phyloP scores from a whole-genome alignment of 768 basidiomycete species.

The Obba rivulosa region DNA sequence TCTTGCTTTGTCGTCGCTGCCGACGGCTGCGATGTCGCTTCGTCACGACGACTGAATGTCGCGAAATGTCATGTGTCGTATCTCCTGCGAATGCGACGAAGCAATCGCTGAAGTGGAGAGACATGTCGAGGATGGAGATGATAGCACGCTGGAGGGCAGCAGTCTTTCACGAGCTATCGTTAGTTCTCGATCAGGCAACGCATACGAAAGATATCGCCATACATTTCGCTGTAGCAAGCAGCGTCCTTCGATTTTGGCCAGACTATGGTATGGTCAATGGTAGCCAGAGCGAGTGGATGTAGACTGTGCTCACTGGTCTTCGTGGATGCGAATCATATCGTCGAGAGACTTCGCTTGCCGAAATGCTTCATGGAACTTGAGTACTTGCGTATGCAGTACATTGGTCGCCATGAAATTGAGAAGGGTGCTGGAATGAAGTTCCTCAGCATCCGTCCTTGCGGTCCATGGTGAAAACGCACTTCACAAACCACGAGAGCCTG shows the following conservation, averaged over 20 bases:
- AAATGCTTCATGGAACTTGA: constrained; percentile 54
- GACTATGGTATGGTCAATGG: constrained; percentile 30
- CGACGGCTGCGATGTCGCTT: constrained; percentile 61
- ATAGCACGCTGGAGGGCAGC: constrained; percentile 60
- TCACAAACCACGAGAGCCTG: constrained; percentile 79
- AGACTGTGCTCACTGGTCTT: constrained; percentile 52
- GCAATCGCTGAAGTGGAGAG: constrained; percentile 60
- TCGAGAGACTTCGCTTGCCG: constrained; percentile 58
- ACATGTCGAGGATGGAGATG: constrained; percentile 67
- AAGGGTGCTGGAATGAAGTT: constrained; percentile 50
- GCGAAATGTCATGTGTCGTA: constrained; percentile 49
- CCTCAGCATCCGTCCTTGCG: too few relatives aligned
- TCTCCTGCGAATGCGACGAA: constrained; percentile 59
- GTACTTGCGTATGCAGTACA: constrained; percentile 62
- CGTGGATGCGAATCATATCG: constrained; percentile 67
- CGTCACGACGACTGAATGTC: constrained; percentile 44
- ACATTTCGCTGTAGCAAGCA: constrained; percentile 66
- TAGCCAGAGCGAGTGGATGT: background rate
- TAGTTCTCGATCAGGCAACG: background rate
- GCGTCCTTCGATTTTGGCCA: constrained; percentile 52
- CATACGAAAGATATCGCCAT: constrained; percentile 13
- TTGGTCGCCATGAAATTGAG: constrained; percentile 71
- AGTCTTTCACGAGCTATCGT: constrained; percentile 36
- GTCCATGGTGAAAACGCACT: constrained; percentile 42
- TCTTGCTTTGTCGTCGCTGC: constrained; percentile 45